phyloP scores from a whole-genome alignment of 1,284 basidiomycete genomes.

The Trichosporon faecale region DNA sequence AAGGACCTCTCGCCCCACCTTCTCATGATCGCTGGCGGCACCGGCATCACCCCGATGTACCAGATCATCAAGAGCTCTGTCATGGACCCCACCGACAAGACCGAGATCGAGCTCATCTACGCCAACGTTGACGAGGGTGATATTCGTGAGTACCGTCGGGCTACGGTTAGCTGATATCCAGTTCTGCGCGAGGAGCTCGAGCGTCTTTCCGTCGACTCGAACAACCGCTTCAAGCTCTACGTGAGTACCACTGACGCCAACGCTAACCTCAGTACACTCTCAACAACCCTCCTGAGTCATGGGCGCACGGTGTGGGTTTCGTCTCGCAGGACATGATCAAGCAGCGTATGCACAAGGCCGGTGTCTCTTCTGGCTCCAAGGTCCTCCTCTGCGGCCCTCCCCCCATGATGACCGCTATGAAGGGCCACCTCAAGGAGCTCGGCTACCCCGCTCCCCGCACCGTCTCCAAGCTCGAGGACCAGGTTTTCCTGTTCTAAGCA shows the following conservation, averaged over 20 bases:
- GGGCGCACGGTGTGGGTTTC: conserved; percentile 88
- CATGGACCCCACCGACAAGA: conserved; percentile 79
- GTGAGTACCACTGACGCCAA: conserved; percentile 27
- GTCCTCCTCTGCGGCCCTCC: conserved; percentile 88
- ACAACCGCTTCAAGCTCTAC: conserved; percentile 71
- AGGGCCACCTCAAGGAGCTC: conserved; percentile 86
- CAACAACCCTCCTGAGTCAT: conserved; percentile 83
- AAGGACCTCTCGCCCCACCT: conserved; percentile 69
- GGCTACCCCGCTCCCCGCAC: conserved; percentile 81
- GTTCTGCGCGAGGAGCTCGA: conserved; percentile 80
- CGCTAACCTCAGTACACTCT: conserved; percentile 58
- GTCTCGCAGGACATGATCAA: conserved; percentile 93
- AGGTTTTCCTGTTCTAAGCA: conserved; percentile 60
- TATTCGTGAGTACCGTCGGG: conserved; percentile 56
- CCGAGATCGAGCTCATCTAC: conserved; percentile 83
- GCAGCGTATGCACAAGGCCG: conserved; percentile 57
- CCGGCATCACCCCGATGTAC: conserved; percentile 97
- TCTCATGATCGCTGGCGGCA: conserved; percentile 92
- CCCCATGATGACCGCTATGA: conserved; percentile 96
- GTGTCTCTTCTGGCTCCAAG: conserved; percentile 63
- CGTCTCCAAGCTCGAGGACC: conserved; percentile 89
- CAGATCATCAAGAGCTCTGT: conserved; percentile 87
- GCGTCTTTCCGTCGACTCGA: conserved; percentile 59
- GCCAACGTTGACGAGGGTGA: conserved; percentile 90
- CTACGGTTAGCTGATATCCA: conserved; percentile 24